Conservation (phyloP, 805 yeast species). For the Candida golubevii region DNA sequence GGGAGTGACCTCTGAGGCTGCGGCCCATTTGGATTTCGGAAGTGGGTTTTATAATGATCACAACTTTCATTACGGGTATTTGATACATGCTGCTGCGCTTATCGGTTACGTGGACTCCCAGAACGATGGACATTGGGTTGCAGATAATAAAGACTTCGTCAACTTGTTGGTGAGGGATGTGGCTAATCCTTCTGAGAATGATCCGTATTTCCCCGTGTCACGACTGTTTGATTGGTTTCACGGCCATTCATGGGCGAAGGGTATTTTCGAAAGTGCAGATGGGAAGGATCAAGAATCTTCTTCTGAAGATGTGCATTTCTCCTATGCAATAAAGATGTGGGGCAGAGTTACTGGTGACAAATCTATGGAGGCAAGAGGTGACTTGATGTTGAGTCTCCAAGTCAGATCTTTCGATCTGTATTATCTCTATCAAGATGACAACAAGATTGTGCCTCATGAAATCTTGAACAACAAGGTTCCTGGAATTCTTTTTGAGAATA, state of each 20-base stretch:
- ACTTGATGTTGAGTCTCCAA: slow-evolving; percentile 56
- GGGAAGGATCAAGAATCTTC: slow-evolving; percentile 71
- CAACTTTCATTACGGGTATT: slow-evolving; percentile 84
- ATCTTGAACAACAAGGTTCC: slow-evolving; percentile 56
- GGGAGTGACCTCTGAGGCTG: slow-evolving; percentile 53
- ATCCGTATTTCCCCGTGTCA: slow-evolving; percentile 56
- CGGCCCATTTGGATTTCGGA: slow-evolving; percentile 49
- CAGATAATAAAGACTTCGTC: slow-evolving; percentile 49
- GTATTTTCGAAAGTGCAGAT: slow-evolving; percentile 56
- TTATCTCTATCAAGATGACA: slow-evolving; percentile 44
- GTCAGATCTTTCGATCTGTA: slow-evolving; percentile 52
- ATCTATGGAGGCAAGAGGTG: slow-evolving; percentile 50
- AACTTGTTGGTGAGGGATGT: slow-evolving; percentile 62
- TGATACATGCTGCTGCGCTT: slow-evolving; percentile 77
- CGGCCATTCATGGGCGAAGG: slow-evolving; percentile 77
- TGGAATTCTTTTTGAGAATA: slow-evolving; percentile 70
- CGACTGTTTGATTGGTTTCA: slow-evolving; percentile 67
- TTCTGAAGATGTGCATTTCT: slow-evolving; percentile 67
- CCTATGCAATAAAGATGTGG: slow-evolving; percentile 70
- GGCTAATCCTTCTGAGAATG: slow-evolving; percentile 54
- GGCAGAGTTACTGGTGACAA: slow-evolving; percentile 52
- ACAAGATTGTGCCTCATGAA: slow-evolving; percentile 44
- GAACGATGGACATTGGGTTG: slow-evolving; percentile 55
- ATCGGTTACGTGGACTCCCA: slow-evolving; percentile 62
- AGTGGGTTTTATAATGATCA: slow-evolving; percentile 79